phyloP scores from a whole-genome alignment of 2,329 filamentous ascomycete species.

The Penicillium brasilianum region DNA sequence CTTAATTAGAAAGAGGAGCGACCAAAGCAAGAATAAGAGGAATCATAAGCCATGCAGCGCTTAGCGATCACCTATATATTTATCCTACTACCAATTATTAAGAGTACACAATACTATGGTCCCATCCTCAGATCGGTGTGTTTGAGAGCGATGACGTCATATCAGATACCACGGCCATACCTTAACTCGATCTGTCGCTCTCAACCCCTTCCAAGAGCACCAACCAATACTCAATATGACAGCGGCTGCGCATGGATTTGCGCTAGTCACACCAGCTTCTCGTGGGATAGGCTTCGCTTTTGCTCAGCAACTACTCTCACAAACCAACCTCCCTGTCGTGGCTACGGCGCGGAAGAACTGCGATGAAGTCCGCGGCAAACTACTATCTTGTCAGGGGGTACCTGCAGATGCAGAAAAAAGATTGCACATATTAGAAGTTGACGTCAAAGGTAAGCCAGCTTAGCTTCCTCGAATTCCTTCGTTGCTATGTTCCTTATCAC shows the following conservation, averaged over 20 bases:
- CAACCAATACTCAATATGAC: conserved; percentile 12
- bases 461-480: not conserved
- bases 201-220: not conserved
- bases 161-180: not conserved
- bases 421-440: conserved; percentile 59
- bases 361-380: conserved; percentile 53
- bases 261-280: conserved; percentile 61
- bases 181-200: not conserved
- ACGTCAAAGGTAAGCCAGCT: conserved; percentile 59
- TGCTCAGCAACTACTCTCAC: conserved; percentile 61
- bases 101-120: not conserved
- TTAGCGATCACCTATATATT: too few relatives aligned
- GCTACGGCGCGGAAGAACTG: conserved; percentile 64
- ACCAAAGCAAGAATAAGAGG: too few relatives aligned
- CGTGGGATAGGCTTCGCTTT: conserved; percentile 68
- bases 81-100: too few relatives aligned
- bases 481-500: too few relatives aligned
- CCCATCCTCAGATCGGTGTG: not conserved
- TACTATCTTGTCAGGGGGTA: conserved; percentile 56
- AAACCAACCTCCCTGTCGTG: conserved; percentile 62
- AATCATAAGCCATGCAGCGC: too few relatives aligned
- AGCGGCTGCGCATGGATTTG: conserved; percentile 30
- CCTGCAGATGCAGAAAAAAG: conserved; percentile 50
- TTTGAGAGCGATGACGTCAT: not conserved
- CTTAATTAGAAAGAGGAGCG: too few relatives aligned